Percentiles rank a stretch among this genome's conserved stretches.
phyloP scores from a whole-genome alignment of 495 filamentous ascomycete species.

The Venustampulla echinocandica region DNA sequence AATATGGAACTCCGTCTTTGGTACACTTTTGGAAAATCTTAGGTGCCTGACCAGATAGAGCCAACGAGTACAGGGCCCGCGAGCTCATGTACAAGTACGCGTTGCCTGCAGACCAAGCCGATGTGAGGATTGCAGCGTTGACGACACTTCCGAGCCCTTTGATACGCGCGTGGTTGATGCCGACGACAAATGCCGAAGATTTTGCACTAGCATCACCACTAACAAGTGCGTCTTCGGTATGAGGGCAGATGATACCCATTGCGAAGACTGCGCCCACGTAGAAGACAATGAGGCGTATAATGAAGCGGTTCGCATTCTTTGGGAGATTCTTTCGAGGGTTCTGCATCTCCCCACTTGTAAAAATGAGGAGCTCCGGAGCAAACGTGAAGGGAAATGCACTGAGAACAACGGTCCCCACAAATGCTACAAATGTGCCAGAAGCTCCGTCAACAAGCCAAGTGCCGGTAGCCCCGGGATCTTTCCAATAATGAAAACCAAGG shows the following conservation, averaged over 20 bases:
- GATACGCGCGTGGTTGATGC: conserved; percentile 44
- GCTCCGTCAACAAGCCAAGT: conserved; percentile 27
- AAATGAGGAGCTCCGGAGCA: conserved; percentile 46
- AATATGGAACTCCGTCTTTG: conserved; percentile 47
- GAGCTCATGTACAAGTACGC: conserved; percentile 50
- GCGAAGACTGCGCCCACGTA: conserved; percentile 47
- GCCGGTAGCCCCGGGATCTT: conserved; percentile 49
- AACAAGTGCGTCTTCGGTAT: conserved; percentile 45
- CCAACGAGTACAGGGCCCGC: conserved; percentile 45
- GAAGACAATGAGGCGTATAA: conserved; percentile 44
- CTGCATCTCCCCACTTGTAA: conserved; percentile 39
- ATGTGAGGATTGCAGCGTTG: conserved; percentile 49
- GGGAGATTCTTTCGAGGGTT: conserved; percentile 40
- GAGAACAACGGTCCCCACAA: conserved; percentile 34
- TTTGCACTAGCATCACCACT: conserved; percentile 41
- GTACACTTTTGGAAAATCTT: conserved; percentile 40
- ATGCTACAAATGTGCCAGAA: conserved; percentile 31
- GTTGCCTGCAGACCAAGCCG: conserved; percentile 53
- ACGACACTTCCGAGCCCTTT: conserved; percentile 39
- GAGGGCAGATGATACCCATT: conserved; percentile 48
- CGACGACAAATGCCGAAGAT: conserved; percentile 52
- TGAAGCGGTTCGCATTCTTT: conserved; percentile 39
- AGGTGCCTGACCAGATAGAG: conserved; percentile 42
- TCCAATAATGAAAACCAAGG: conserved; percentile 70
- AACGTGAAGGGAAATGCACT: conserved; percentile 49